Evolutionary conservation across 2,329 filamentous ascomycete species (phyloP).

Genomic region (Penicillium sp.): DNA sequence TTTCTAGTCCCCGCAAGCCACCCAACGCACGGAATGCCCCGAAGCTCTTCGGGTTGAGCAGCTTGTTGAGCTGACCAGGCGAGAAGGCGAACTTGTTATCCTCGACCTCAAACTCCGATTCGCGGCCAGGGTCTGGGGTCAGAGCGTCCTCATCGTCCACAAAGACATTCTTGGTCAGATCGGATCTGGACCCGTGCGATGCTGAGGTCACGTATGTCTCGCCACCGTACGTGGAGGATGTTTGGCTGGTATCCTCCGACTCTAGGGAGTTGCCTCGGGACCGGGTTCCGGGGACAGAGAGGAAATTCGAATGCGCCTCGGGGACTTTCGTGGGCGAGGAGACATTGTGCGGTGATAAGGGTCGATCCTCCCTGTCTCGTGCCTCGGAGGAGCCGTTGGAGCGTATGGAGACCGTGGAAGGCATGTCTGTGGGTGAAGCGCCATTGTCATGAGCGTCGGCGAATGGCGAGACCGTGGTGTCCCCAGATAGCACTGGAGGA

Average conservation of each 20-base stretch:
- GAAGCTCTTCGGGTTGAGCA: conserved; percentile 78
- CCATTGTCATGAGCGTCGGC: conserved; percentile 38
- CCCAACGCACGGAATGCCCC: conserved; percentile 75
- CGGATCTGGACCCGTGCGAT: conserved; percentile 46
- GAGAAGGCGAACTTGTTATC: conserved; percentile 73
- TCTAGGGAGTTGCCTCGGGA: conserved; percentile 68
- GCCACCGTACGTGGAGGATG: conserved; percentile 55
- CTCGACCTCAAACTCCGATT: conserved; percentile 67
- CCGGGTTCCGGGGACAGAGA: conserved; percentile 64
- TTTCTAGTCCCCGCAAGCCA: conserved; percentile 71
- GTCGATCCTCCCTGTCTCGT: conserved; percentile 55
- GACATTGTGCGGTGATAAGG: conserved; percentile 68
- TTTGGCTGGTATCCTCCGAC: conserved; percentile 58
- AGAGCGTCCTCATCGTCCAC: conserved; percentile 65
- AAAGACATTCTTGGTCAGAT: conserved; percentile 50
- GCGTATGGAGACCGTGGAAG: conserved; percentile 55
- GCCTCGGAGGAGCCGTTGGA: conserved; percentile 61
- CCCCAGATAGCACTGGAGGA: conserved; percentile 38
- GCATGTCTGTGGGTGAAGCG: conserved; percentile 52
- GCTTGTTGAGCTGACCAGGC: conserved; percentile 72
- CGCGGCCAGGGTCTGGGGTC: conserved; percentile 69
- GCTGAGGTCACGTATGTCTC: conserved; percentile 55
- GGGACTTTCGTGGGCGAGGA: conserved; percentile 62
- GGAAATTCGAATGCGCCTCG: conserved; percentile 57
- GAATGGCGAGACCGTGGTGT: conserved; percentile 40